A percentile compares a stretch with the other conserved stretches of the same genome.
Conservation (phyloP, 441 rosid genomes). For the Kokia cookei region DNA sequence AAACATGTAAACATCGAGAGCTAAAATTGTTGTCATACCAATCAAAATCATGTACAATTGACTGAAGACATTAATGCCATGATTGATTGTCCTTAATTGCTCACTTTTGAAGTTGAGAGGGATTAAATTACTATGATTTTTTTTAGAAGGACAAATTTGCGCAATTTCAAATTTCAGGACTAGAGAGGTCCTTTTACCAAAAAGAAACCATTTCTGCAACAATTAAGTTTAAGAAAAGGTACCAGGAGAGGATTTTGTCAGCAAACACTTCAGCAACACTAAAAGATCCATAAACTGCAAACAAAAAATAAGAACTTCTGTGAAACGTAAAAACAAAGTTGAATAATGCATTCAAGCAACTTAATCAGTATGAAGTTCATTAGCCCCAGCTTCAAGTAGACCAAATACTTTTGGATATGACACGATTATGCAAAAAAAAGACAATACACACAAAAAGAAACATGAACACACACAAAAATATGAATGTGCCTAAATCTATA, state of each 20-base stretch:
- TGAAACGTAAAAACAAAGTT: conserved; percentile 1
- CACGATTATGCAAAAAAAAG: not conserved
- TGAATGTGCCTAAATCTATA: not conserved
- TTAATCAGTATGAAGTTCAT: not conserved
- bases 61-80: no score
- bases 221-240: not conserved
- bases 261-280: conserved; percentile 46
- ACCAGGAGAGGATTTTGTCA: conserved; percentile 58
- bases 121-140: no score
- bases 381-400: not conserved
- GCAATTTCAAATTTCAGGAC: no score
- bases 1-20: no score
- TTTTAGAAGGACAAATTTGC: no score
- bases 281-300: conserved; percentile 71
- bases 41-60: no score
- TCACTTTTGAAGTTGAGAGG: no score
- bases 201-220: not conserved
- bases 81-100: no score
- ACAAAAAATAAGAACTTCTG: not conserved
- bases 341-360: not conserved
- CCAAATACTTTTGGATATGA: not conserved
- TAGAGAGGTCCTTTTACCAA: not conserved
- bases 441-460: not conserved
- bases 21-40: no score
- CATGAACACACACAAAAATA: not conserved